Percentiles rank a stretch among this genome's conserved stretches.
phyloP scores from a whole-genome alignment of 805 yeast species.

The Ogataea minuta region DNA sequence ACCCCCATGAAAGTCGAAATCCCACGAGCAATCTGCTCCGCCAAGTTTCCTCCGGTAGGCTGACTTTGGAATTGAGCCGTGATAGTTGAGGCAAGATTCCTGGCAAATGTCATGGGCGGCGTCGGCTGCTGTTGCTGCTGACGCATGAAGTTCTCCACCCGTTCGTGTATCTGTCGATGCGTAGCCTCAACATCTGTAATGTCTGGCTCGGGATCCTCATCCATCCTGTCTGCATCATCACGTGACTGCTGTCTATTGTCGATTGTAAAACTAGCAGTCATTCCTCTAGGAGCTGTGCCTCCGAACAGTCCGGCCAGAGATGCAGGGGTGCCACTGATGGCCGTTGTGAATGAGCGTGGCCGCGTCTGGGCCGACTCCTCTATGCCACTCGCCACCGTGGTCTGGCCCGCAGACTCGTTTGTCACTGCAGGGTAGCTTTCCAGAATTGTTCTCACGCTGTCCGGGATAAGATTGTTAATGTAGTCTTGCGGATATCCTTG shows the following conservation, averaged over 20 bases:
- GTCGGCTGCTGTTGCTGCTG: slow-evolving; percentile 11
- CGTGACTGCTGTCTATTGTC: slow-evolving; percentile 9
- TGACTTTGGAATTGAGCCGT: slow-evolving; percentile 11
- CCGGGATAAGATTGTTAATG: slow-evolving; percentile 29
- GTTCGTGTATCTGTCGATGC: slow-evolving; percentile 16
- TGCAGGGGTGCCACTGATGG: slow-evolving; percentile 17
- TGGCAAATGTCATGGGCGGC: slow-evolving; percentile 15
- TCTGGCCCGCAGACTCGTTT: slow-evolving; percentile 4
- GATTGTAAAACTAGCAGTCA: slow-evolving; percentile 11
- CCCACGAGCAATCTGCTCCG: slow-evolving; percentile 20
- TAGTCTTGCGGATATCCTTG: slow-evolving; percentile 33
- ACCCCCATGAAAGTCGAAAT: slow-evolving; percentile 18
- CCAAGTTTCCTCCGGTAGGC: slow-evolving; percentile 10
- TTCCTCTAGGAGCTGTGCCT: slow-evolving; percentile 4
- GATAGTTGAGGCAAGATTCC: slow-evolving; percentile 16
- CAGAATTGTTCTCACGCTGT: slow-evolving; percentile 22
- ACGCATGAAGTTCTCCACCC: slow-evolving; percentile 16
- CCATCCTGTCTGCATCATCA: slow-evolving; percentile 12
- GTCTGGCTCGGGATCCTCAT: slow-evolving; percentile 20
- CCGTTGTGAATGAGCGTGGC: slow-evolving; percentile 18
- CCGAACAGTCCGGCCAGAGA: slow-evolving; percentile 17
- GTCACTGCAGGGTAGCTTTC: slow-evolving; percentile 21
- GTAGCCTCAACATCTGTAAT: slow-evolving; percentile 12
- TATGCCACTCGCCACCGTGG: slow-evolving; percentile 19
- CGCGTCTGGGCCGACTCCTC: slow-evolving; percentile 13